These are phyloP conservation scores for Oryza officinalis DNA, from an alignment of 176 grass and related monocot species.

Conservation along the genomic window DNA sequence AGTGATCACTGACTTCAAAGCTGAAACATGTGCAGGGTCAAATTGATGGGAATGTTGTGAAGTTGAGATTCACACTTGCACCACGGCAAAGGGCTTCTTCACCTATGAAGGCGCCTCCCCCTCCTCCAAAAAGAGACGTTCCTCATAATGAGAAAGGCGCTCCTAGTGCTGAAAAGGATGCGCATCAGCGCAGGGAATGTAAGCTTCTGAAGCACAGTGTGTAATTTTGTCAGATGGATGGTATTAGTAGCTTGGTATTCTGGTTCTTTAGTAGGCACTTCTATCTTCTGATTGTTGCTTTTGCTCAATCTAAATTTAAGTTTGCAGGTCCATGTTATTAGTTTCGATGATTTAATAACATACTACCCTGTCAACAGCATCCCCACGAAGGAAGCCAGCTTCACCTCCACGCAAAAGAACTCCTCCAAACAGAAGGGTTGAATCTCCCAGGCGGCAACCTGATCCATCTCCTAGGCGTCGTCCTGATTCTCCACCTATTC, in stretches of 20 bases:
- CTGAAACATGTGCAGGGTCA: conserved; percentile 58
- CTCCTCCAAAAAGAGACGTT: conserved; percentile 73
- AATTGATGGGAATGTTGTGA: conserved; percentile 98
- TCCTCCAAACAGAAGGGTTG: conserved; percentile 61
- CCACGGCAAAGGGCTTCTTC: conserved; percentile 79
- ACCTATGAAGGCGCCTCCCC: conserved; percentile 63
- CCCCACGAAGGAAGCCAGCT: conserved; percentile 65
- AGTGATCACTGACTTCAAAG: background rate
- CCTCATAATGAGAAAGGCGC: conserved; percentile 73
- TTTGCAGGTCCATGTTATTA: background rate
- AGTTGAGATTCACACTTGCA: conserved; percentile 79
- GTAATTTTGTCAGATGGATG: background rate
- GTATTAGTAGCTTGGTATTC: background rate
- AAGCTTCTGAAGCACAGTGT: conserved; percentile 44
- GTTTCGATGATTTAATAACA: background rate
- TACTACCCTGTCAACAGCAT: conserved; percentile 51
- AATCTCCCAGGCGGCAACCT: conserved; percentile 55
- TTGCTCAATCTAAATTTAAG: conserved; percentile 19
- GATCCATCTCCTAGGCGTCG: conserved; percentile 63
- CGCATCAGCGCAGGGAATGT: conserved; percentile 57
- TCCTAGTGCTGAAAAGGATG: conserved; percentile 72
- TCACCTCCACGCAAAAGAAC: conserved; percentile 68
- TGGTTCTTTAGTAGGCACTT: conserved; percentile 12
- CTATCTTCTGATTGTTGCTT: background rate
- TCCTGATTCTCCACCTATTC: conserved; percentile 68